A percentile compares a stretch with the other conserved stretches of the same genome.
Conservation (phyloP, 1,284 basidiomycete species). For the Ceratorhiza oryzae-sativae region DNA sequence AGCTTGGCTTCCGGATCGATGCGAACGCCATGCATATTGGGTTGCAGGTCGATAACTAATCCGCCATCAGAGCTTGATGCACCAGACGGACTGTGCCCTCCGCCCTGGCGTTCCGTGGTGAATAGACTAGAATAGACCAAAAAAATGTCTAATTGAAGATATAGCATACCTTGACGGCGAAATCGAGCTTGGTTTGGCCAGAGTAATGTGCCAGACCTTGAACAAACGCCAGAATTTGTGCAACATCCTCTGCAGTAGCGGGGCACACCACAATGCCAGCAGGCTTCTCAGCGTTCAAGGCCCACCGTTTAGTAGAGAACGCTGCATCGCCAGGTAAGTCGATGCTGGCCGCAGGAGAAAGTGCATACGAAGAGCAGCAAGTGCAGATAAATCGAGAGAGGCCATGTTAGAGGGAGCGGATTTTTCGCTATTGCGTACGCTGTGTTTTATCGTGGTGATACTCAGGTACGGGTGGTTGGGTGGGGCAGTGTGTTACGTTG, state of each 20-base stretch:
- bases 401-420: not conserved
- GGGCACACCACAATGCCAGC: slow-evolving; percentile 24
- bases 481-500: no score
- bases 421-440: no score
- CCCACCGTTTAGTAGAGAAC: slow-evolving; percentile 38
- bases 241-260: slow-evolving; percentile 26
- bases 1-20: slow-evolving; percentile 33
- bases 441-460: no score
- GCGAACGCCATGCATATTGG: slow-evolving; percentile 35
- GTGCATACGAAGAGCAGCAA: slow-evolving; percentile 4
- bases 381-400: slow-evolving; percentile 14
- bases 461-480: no score
- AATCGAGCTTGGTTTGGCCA: slow-evolving; percentile 2
- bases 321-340: slow-evolving; percentile 21
- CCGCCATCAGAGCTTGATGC: slow-evolving; percentile 40
- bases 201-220: slow-evolving; percentile 16
- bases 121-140: not conserved
- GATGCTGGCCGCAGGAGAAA: not conserved
- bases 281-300: slow-evolving; percentile 30
- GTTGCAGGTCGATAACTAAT: slow-evolving; percentile 39
- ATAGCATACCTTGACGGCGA: slow-evolving; percentile 30
- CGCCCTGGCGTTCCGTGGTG: slow-evolving; percentile 33
- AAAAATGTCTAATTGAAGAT: not conserved
- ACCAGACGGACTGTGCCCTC: slow-evolving; percentile 38
- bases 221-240: slow-evolving; percentile 29